phyloP scores from a whole-genome alignment of 1,284 basidiomycete species.

The Xanthoconium separans region DNA sequence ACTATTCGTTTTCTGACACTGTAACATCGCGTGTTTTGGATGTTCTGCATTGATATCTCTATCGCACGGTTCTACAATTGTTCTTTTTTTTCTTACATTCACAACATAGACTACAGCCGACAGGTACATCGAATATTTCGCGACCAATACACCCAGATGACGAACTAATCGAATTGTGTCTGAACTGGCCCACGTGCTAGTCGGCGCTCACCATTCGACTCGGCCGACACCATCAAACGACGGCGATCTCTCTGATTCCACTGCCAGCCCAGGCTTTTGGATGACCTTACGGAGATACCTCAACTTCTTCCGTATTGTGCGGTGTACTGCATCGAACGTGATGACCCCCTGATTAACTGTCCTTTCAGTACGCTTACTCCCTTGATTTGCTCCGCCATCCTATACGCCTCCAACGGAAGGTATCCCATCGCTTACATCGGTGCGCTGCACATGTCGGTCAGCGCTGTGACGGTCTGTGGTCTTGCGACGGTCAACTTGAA shows the following conservation, averaged over 20 bases:
- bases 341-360: slow-evolving; percentile 22
- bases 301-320: slow-evolving; percentile 69
- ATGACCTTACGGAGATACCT: slow-evolving; percentile 44
- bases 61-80: slow-evolving; percentile 25
- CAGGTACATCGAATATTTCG: slow-evolving; percentile 20
- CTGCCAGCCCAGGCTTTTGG: slow-evolving; percentile 25
- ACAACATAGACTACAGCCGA: slow-evolving; percentile 27
- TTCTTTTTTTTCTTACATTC: slow-evolving; percentile 25
- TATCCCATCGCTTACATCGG: slow-evolving; percentile 71
- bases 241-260: not conserved
- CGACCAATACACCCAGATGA: slow-evolving; percentile 23
- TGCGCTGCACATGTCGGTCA: slow-evolving; percentile 72
- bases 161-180: not conserved
- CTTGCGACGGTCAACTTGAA: slow-evolving; percentile 75
- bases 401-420: slow-evolving; percentile 73
- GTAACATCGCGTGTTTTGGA: slow-evolving; percentile 20
- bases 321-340: slow-evolving; percentile 18
- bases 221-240: too few relatives aligned
- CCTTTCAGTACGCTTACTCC: slow-evolving; percentile 69
- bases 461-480: slow-evolving; percentile 79
- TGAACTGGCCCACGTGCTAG: not conserved
- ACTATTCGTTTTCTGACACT: slow-evolving; percentile 28
- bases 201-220: not conserved
- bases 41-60: slow-evolving; percentile 34
- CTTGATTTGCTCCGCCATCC: slow-evolving; percentile 68